Conservation (phyloP, 2,329 filamentous ascomycete species). For the Tolypocladium sp. region DNA sequence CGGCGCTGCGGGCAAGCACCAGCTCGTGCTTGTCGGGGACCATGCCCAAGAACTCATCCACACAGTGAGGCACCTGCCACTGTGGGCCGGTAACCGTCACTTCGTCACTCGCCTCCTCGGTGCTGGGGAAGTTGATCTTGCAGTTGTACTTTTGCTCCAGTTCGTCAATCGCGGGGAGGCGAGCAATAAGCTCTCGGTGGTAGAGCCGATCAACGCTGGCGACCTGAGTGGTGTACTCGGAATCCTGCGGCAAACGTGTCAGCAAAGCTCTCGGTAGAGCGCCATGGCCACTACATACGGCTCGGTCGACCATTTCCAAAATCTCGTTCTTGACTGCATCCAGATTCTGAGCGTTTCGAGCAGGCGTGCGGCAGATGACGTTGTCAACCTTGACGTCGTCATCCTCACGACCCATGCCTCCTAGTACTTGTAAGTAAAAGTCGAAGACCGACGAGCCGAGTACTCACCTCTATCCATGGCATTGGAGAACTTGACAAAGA, state of each 20-base stretch:
- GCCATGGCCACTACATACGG: constrained; percentile 41
- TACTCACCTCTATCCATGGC: constrained; percentile 81
- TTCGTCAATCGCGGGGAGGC: constrained; percentile 82
- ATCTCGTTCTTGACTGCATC: constrained; percentile 98
- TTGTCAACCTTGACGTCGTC: constrained; percentile 99
- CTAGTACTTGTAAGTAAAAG: constrained; percentile 17
- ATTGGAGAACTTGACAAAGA: constrained; percentile 99
- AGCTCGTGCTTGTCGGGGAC: constrained; percentile 94
- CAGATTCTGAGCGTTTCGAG: constrained; percentile 91
- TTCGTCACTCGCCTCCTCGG: constrained; percentile 92
- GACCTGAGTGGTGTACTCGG: constrained; percentile 90
- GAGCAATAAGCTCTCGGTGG: constrained; percentile 85
- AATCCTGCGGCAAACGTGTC: constrained; percentile 49
- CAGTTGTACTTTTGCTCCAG: constrained; percentile 99
- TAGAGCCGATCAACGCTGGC: constrained; percentile 92
- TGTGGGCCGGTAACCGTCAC: constrained; percentile 94
- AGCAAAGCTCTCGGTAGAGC: constrained; percentile 1
- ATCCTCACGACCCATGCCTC: constrained; percentile 80
- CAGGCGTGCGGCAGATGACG: constrained; percentile 94
- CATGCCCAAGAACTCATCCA: constrained; percentile 95
- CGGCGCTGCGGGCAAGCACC: constrained; percentile 65
- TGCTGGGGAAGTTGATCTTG: constrained; percentile 97
- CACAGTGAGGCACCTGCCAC: constrained; percentile 95
- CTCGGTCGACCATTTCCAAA: constrained; percentile 97
- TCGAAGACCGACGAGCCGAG: neutral